Base-by-base conservation (phyloP, 352 stramenopile genomes). In the Pythium dissimile region DNA sequence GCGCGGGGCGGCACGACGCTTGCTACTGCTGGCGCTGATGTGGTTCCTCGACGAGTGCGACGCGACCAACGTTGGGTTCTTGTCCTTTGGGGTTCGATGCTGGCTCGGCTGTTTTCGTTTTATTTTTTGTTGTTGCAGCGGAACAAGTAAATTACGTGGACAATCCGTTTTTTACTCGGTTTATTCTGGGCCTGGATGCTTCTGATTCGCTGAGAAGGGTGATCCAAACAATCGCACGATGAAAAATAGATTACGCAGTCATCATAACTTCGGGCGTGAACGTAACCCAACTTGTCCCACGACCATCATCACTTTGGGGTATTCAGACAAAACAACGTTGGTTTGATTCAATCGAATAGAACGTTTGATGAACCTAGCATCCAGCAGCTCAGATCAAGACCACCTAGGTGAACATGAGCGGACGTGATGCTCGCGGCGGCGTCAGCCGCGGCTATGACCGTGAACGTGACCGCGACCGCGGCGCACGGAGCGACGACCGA, bases 401-500 rank as follows among this genome's bases (percentile, higher is more conserved):
- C 48, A 46, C 18, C 32, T 41, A 31, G 18, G 41, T 41, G 18
- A 51, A 51, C 34, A 64, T 64, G 21, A 61, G 73, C 54, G 72
- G 73, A 56, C 64, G 68, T 24, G 74, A 82, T 55, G 62, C 67
- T 23, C 53, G 62, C 26, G 62, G 71, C 27, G 53, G 66, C 31
- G 46, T 38, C 35, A 51, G 62, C 21, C 59, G 64, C 44, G 54
- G 37, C 5, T 39, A 54, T 16, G 62, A 66, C 53, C 50, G 62
- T 10, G 50, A 61, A 13, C 43, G 54, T 38, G 58, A 60, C 51
- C 51, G 59, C 21, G 44, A 67, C 38, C 34, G 51, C 24, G 30
- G 50, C 23, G 38, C 28, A 3, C 32, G 50, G 2, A 44, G 44
- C 34, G 59, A 66, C 34, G 51, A 64, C 38, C 56, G 46, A 6